These are phyloP conservation scores for Lachancea quebecensis DNA, from an alignment of 805 yeast genomes.

Conservation along the genomic window DNA sequence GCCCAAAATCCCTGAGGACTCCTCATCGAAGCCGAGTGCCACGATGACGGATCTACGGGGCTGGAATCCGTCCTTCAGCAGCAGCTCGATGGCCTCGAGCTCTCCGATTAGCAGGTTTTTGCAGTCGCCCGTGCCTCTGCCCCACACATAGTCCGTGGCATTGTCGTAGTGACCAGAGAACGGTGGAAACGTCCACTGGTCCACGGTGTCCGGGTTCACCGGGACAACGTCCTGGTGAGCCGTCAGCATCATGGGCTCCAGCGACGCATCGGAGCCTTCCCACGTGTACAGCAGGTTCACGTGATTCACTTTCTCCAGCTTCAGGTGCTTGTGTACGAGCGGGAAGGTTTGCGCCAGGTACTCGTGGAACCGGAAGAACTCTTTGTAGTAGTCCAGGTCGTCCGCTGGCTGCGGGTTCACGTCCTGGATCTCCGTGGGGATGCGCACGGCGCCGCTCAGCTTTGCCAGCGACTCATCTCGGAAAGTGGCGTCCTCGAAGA, in stretches of 20 bases:
- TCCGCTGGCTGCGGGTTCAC: conserved; percentile 32
- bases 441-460: conserved; percentile 52
- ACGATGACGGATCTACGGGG: conserved; percentile 58
- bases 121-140: conserved; percentile 75
- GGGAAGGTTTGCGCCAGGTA: conserved; percentile 56
- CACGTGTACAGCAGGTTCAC: conserved; percentile 62
- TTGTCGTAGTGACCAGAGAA: conserved; percentile 67
- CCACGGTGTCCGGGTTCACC: conserved; percentile 50
- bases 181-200: conserved; percentile 64
- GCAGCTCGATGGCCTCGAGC: conserved; percentile 55
- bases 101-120: conserved; percentile 62
- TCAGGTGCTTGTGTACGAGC: conserved; percentile 38
- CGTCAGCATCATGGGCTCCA: conserved; percentile 65
- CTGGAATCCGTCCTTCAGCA: conserved; percentile 42
- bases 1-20: conserved; percentile 56
- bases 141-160: conserved; percentile 45
- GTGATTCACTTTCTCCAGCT: conserved; percentile 48
- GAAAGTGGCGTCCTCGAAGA: conserved; percentile 31
- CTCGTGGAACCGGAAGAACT: conserved; percentile 43
- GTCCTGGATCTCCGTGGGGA: conserved; percentile 62
- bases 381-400: conserved; percentile 39
- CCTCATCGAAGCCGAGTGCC: conserved; percentile 79
- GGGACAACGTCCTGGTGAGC: conserved; percentile 90
- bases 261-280: conserved; percentile 44
- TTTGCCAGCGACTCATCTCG: conserved; percentile 37